A percentile compares a stretch with the other conserved stretches of the same genome.
Conservation (phyloP, 768 basidiomycete genomes). For the Lactifluus hygrophoroides region DNA sequence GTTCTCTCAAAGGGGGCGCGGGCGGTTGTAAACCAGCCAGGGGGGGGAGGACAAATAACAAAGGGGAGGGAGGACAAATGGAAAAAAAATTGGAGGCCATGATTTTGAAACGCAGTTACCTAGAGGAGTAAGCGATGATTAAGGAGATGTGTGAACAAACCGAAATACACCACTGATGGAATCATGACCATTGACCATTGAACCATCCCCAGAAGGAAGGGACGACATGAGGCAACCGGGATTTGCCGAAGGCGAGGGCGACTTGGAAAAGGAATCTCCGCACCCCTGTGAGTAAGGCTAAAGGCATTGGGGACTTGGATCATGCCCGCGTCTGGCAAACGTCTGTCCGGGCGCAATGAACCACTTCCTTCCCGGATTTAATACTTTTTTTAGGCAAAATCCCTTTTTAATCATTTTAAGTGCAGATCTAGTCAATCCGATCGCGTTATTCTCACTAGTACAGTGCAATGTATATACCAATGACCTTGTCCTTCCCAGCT, state of each 20-base stretch:
- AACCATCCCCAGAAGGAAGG: too few species aligned
- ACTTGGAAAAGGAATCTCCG: too few species aligned
- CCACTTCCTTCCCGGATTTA: slow-evolving; percentile 3
- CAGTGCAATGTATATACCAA: neutral
- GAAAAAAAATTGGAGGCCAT: neutral
- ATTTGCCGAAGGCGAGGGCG: neutral
- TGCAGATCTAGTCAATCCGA: slow-evolving; percentile 10
- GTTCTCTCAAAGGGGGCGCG: neutral
- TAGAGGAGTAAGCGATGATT: slow-evolving; percentile 12
- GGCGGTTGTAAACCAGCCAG: too few species aligned
- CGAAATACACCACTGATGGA: slow-evolving; percentile 8
- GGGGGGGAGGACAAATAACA: too few species aligned
- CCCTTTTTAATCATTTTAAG: too few species aligned
- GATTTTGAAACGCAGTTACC: slow-evolving; percentile 6
- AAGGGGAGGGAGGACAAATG: neutral
- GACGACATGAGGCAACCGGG: slow-evolving; percentile 11
- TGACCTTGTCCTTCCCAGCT: slow-evolving; percentile 9
- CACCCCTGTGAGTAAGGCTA: neutral
- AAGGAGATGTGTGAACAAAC: slow-evolving; percentile 1
- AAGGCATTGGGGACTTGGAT: too few species aligned
- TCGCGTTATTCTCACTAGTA: neutral
- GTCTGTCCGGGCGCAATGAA: slow-evolving; percentile 15
- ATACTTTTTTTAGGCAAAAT: too few species aligned
- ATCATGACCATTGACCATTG: too few species aligned
- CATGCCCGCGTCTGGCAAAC: slow-evolving; percentile 13